Base-by-base conservation (phyloP, 2,329 filamentous ascomycete genomes). In the Tolypocladium guangdongense region DNA sequence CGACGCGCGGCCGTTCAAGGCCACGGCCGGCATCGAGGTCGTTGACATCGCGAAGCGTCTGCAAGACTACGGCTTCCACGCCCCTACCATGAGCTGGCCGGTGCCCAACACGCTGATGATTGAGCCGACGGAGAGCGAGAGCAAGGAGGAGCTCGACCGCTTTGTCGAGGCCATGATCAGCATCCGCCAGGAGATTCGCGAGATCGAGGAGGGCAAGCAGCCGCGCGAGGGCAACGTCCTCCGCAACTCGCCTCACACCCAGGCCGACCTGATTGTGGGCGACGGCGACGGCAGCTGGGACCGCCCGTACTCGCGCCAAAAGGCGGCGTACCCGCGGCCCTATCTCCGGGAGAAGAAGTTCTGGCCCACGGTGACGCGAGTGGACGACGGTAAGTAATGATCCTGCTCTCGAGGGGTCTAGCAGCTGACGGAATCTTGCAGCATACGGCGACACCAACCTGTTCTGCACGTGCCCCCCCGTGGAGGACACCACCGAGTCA, bases 41-140 rank as follows among this genome's bases (percentile, higher is more conserved):
- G 93, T 96, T 62, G 92, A 97, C 66, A 87, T 97, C 59, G 92
- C 92, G 64, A 97, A 97, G 78, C 88, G 92, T 58, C 82, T 97
- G 22, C 91, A 96, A 71, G 92, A 97, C 68, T 97, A 95, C 67
- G 92, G 92, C 43, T 97, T 97, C 81, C 92, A 97, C 71, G 88
- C 91, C 1, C 92, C 92, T 0, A 97, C 92, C 52, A 96, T 97
- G 92, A 90, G 85, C 67, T 96, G 89, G 88, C 92, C 92, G 1
- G 90, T 97, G 2, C 81, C 89, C 51, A 95, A 95, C 72, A 96
- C 92, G 1, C 82, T 97, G 46, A 97, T 97, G 92, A 95, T 97
- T 60, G 92, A 97, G 75, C 92, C 92, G 2, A 97, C 92, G 0
- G 92, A 96, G 73, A 91, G 86, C 16, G 92, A 97, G 76, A 88